Percentiles rank a stretch among this genome's conserved stretches.
Evolutionary conservation across 1,284 basidiomycete genomes (phyloP).

Genomic region (Neotropicomus parvogracilis): DNA sequence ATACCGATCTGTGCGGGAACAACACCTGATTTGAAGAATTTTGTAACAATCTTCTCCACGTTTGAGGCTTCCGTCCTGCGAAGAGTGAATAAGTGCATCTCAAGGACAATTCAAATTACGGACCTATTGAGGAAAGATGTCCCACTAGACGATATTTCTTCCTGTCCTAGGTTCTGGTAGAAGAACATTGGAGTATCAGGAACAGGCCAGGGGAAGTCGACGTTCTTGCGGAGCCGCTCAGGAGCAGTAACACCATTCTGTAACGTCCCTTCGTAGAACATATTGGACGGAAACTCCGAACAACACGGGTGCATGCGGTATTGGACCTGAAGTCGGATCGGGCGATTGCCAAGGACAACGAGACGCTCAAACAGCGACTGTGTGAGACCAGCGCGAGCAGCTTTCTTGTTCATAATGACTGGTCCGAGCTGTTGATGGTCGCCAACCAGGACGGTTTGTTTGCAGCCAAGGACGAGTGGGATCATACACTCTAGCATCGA

Average conservation of each 20-base stretch:
- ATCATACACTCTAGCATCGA: conserved; percentile 90
- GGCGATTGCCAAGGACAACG: conserved; percentile 91
- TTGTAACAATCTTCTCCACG: conserved; percentile 99
- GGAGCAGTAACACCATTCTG: conserved; percentile 99
- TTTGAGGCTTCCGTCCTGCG: conserved; percentile 94
- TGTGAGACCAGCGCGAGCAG: conserved; percentile 93
- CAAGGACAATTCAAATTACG: conserved; percentile 5
- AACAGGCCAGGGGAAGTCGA: conserved; percentile 98
- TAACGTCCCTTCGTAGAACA: conserved; percentile 99
- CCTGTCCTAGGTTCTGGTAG: conserved; percentile 98
- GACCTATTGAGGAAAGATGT: conserved; percentile 96
- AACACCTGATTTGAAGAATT: conserved; percentile 99
- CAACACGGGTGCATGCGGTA: conserved; percentile 99
- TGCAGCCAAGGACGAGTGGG: conserved; percentile 95
- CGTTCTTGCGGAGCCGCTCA: conserved; percentile 93
- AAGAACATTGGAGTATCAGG: conserved; percentile 99
- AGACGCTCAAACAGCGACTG: conserved; percentile 98
- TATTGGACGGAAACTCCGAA: conserved; percentile 98
- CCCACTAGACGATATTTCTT: conserved; percentile 97
- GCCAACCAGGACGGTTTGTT: conserved; percentile 97
- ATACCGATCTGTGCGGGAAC: conserved; percentile 95
- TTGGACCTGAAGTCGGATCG: conserved; percentile 97
- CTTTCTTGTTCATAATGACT: conserved; percentile 99
- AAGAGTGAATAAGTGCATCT: conserved; percentile 4
- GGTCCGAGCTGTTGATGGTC: conserved; percentile 98